These are phyloP conservation scores for Hymenoscyphus infarciens DNA, from an alignment of 2,329 filamentous ascomycete genomes.

Conservation along the genomic window DNA sequence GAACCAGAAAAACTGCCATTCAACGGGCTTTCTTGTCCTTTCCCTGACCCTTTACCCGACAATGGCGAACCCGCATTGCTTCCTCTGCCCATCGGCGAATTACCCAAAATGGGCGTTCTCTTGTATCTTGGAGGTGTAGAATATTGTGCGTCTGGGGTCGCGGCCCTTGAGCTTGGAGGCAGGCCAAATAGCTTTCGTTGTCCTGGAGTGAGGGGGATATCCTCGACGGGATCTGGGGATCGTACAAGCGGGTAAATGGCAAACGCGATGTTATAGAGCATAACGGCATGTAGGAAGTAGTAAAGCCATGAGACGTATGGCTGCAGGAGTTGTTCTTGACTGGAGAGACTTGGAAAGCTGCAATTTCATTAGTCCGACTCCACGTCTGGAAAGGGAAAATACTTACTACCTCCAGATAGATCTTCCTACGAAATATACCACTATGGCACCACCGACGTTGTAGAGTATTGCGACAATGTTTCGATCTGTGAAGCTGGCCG, in stretches of 20 bases:
- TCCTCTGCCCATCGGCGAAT: slow-evolving; percentile 55
- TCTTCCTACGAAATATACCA: slow-evolving; percentile 44
- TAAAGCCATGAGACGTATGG: slow-evolving; percentile 37
- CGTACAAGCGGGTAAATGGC: slow-evolving; percentile 71
- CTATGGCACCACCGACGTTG: slow-evolving; percentile 57
- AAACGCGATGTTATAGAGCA: slow-evolving; percentile 66
- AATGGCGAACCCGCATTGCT: slow-evolving; percentile 54
- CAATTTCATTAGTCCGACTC: slow-evolving; percentile 13
- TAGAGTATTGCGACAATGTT: slow-evolving; percentile 68
- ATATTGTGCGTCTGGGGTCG: slow-evolving; percentile 69
- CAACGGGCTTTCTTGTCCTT: slow-evolving; percentile 41
- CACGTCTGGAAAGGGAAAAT: background rate
- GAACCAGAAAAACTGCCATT: slow-evolving; percentile 39
- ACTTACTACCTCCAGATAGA: slow-evolving; percentile 32
- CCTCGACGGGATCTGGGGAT: slow-evolving; percentile 71
- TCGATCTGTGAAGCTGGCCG: slow-evolving; percentile 71
- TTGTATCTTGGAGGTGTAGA: slow-evolving; percentile 86
- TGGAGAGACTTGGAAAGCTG: slow-evolving; percentile 33
- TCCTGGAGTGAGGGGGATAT: slow-evolving; percentile 86
- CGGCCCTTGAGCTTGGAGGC: slow-evolving; percentile 57
- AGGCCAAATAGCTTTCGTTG: slow-evolving; percentile 85
- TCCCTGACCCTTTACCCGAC: slow-evolving; percentile 45
- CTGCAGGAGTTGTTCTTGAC: slow-evolving; percentile 20
- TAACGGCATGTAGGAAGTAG: slow-evolving; percentile 51
- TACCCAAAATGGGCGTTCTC: slow-evolving; percentile 59